Conservation (phyloP, 2,329 filamentous ascomycete genomes). For the Cordyceps farinosa region DNA sequence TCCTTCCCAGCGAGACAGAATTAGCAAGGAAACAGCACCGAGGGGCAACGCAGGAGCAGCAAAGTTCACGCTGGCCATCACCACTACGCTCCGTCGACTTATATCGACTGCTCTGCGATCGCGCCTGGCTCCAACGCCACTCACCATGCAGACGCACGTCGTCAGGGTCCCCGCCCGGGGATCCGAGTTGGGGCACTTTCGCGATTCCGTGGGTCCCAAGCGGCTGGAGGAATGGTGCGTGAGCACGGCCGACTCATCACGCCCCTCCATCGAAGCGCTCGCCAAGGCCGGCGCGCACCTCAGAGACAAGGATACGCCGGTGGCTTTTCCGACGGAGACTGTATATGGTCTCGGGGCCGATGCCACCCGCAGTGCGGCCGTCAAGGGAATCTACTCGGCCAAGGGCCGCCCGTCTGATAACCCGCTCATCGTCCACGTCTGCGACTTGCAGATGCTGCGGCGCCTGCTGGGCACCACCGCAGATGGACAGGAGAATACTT, state of each 20-base stretch:
- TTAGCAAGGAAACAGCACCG: not conserved
- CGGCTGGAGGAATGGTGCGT: slow-evolving; percentile 44
- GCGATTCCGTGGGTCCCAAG: slow-evolving; percentile 26
- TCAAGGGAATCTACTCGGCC: slow-evolving; percentile 86
- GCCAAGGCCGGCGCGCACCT: slow-evolving; percentile 64
- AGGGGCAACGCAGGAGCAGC: not conserved
- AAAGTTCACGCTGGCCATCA: slow-evolving; percentile 13
- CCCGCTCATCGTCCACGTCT: slow-evolving; percentile 88
- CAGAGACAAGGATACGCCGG: slow-evolving; percentile 64
- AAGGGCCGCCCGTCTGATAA: slow-evolving; percentile 93
- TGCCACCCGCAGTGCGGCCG: slow-evolving; percentile 78
- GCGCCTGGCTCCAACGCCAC: not conserved
- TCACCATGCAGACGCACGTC: slow-evolving; percentile 40
- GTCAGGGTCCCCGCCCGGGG: slow-evolving; percentile 32
- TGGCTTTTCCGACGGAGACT: slow-evolving; percentile 96
- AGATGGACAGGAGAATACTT: slow-evolving; percentile 33
- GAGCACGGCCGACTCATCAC: slow-evolving; percentile 24
- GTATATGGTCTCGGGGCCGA: slow-evolving; percentile 97
- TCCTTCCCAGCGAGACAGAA: not conserved
- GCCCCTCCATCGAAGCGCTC: slow-evolving; percentile 42
- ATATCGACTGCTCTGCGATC: slow-evolving; percentile 18
- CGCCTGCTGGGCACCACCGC: slow-evolving; percentile 47
- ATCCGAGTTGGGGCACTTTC: slow-evolving; percentile 34
- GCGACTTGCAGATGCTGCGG: slow-evolving; percentile 73
- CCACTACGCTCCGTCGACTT: slow-evolving; percentile 9